phyloP scores from a whole-genome alignment of 2,329 filamentous ascomycete species.

The Ramularia endophylla region DNA sequence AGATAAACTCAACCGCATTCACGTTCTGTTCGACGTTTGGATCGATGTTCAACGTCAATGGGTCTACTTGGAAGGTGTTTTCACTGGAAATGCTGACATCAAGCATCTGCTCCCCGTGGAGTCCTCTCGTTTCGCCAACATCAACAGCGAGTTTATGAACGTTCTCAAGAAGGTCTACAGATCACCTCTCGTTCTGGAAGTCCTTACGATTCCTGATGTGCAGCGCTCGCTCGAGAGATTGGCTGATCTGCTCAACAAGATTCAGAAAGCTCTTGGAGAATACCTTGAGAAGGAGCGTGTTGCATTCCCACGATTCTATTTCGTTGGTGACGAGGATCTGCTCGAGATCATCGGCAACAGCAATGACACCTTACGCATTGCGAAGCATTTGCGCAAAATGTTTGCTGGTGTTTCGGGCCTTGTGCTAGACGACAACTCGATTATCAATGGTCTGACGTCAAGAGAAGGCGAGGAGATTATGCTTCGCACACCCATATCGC shows the following conservation, averaged over 20 bases:
- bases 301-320: slow-evolving; percentile 98
- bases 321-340: slow-evolving; percentile 96
- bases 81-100: slow-evolving; percentile 97
- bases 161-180: slow-evolving; percentile 99
- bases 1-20: slow-evolving; percentile 94
- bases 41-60: slow-evolving; percentile 99
- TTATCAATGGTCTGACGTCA: slow-evolving; percentile 88
- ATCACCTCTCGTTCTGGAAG: slow-evolving; percentile 89
- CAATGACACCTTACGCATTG: slow-evolving; percentile 91
- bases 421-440: slow-evolving; percentile 80
- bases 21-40: slow-evolving; percentile 98
- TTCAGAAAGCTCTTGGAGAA: slow-evolving; percentile 96
- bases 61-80: slow-evolving; percentile 98
- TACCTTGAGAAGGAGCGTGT: slow-evolving; percentile 97
- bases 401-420: slow-evolving; percentile 93
- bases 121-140: slow-evolving; percentile 95
- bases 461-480: slow-evolving; percentile 88
- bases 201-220: slow-evolving; percentile 89
- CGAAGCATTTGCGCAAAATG: slow-evolving; percentile 99
- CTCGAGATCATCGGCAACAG: slow-evolving; percentile 99
- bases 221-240: slow-evolving; percentile 94
- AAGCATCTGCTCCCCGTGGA: slow-evolving; percentile 96
- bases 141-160: slow-evolving; percentile 98
- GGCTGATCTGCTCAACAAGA: slow-evolving; percentile 97
- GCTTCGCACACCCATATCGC: slow-evolving; percentile 84